Evolutionary conservation across 257 asterid species (phyloP).

Genomic region (Dorcoceras hygrometricum): DNA sequence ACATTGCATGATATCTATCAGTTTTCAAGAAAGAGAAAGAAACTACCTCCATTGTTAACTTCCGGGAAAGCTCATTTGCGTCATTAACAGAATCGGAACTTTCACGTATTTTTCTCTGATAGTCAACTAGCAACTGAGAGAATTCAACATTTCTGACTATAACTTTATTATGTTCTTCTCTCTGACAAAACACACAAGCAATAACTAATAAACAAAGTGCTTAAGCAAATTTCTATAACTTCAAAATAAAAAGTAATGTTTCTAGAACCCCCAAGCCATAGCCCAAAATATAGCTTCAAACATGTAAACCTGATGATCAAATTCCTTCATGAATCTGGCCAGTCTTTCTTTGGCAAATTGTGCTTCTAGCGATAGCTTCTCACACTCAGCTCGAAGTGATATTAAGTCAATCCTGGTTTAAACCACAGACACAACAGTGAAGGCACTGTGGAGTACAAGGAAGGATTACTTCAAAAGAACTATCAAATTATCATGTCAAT

Average conservation of each 20-base stretch:
- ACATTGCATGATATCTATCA: slow-evolving; percentile 1
- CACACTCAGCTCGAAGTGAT: slow-evolving; percentile 69
- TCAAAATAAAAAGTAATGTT: neutral
- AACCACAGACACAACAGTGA: slow-evolving; percentile 9
- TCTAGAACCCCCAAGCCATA: neutral
- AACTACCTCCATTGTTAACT: slow-evolving; percentile 76
- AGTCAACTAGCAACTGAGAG: slow-evolving; percentile 71
- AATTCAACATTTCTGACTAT: slow-evolving; percentile 79
- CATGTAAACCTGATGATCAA: slow-evolving; percentile 69
- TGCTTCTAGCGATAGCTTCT: slow-evolving; percentile 70
- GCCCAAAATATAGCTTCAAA: slow-evolving; percentile 4
- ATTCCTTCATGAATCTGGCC: slow-evolving; percentile 72
- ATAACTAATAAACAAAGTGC: slow-evolving; percentile 13
- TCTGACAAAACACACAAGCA: slow-evolving; percentile 38
- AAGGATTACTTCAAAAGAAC: neutral
- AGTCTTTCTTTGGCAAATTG: slow-evolving; percentile 70
- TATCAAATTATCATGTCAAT: neutral
- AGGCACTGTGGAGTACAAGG: neutral
- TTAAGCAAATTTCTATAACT: neutral
- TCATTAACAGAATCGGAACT: slow-evolving; percentile 65
- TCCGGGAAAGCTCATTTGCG: slow-evolving; percentile 63
- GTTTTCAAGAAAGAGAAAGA: slow-evolving; percentile 2
- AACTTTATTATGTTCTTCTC: slow-evolving; percentile 67
- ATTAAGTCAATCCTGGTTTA: slow-evolving; percentile 55
- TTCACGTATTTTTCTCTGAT: slow-evolving; percentile 82